Percentiles rank a stretch among this genome's conserved stretches.
phyloP scores from a whole-genome alignment of 805 yeast species.

The Saccharomycopsis sp. region DNA sequence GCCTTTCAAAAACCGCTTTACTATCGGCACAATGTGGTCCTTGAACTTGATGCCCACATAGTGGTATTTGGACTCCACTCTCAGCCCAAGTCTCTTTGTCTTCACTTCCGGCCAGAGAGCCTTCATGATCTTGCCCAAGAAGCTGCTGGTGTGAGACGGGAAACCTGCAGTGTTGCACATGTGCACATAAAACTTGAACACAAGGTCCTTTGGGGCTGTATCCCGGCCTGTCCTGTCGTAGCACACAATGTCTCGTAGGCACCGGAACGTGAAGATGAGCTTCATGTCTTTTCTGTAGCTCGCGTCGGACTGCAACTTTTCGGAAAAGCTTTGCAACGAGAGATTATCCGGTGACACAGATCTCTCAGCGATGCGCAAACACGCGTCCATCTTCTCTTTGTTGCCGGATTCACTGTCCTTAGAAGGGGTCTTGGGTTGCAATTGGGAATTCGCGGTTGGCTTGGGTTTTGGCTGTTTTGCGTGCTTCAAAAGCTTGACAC shows the following conservation, averaged over 20 bases:
- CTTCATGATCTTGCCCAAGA: slow-evolving; percentile 67
- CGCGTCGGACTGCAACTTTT: neutral
- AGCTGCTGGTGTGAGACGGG: slow-evolving; percentile 59
- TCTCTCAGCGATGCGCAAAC: neutral
- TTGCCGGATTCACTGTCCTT: neutral
- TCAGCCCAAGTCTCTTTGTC: slow-evolving; percentile 71
- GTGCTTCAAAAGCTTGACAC: too few relatives aligned
- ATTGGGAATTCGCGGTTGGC: too few relatives aligned
- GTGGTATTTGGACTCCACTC: slow-evolving; percentile 79
- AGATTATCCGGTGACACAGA: neutral
- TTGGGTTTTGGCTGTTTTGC: too few relatives aligned
- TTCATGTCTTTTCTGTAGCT: neutral
- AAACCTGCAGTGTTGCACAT: slow-evolving; percentile 32
- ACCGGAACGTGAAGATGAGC: slow-evolving; percentile 9
- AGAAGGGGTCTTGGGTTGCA: neutral
- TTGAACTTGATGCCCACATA: slow-evolving; percentile 56
- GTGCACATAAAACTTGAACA: slow-evolving; percentile 36
- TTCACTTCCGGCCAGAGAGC: slow-evolving; percentile 56
- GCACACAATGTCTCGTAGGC: slow-evolving; percentile 5
- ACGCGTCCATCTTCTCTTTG: neutral
- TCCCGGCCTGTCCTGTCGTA: too few relatives aligned
- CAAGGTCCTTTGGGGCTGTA: slow-evolving; percentile 36
- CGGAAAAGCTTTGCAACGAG: neutral
- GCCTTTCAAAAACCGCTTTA: neutral
- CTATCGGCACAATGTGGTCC: neutral